These are phyloP conservation scores for Talaromyces proteolyticus DNA, from an alignment of 495 filamentous ascomycete species.

Conservation along the genomic window DNA sequence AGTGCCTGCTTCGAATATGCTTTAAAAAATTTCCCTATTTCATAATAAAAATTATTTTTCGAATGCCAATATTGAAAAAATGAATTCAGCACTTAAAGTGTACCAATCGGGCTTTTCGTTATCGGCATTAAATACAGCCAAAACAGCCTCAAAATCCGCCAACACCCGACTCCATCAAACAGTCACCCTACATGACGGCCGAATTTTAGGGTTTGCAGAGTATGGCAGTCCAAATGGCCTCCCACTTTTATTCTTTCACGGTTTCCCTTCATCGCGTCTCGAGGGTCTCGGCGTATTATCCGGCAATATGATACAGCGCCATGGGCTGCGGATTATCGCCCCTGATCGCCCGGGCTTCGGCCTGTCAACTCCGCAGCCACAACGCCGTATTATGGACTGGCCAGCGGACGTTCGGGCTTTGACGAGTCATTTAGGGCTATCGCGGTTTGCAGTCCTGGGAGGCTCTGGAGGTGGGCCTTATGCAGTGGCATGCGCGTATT, in stretches of 20 bases:
- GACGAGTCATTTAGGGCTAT: conserved; percentile 24
- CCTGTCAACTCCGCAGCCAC: conserved; percentile 29
- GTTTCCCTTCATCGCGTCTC: conserved; percentile 34
- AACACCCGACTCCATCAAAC: conserved; percentile 15
- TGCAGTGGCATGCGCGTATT: conserved; percentile 35
- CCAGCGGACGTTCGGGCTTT: conserved; percentile 30
- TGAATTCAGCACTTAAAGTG: too few species aligned
- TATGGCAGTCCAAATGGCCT: conserved; percentile 28
- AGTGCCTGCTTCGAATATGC: too few species aligned
- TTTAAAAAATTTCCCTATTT: too few species aligned
- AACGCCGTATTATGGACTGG: conserved; percentile 32
- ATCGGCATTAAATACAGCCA: too few species aligned
- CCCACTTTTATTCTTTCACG: conserved; percentile 37
- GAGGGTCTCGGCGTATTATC: conserved; percentile 26
- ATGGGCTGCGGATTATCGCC: conserved; percentile 29
- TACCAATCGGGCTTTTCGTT: too few species aligned
- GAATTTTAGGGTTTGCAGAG: conserved; percentile 31
- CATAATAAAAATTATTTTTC: too few species aligned
- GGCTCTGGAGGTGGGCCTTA: conserved; percentile 41
- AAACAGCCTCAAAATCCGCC: background rate
- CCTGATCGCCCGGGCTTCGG: conserved; percentile 40
- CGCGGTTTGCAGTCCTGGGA: conserved; percentile 35
- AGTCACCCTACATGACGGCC: conserved; percentile 28
- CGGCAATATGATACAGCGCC: conserved; percentile 17
- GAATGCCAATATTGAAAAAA: too few species aligned